A percentile compares a stretch with the other conserved stretches of the same genome.
These are phyloP conservation scores for Apiotrichum laibachii DNA, from an alignment of 1,284 basidiomycete species.

Conservation along the genomic window DNA sequence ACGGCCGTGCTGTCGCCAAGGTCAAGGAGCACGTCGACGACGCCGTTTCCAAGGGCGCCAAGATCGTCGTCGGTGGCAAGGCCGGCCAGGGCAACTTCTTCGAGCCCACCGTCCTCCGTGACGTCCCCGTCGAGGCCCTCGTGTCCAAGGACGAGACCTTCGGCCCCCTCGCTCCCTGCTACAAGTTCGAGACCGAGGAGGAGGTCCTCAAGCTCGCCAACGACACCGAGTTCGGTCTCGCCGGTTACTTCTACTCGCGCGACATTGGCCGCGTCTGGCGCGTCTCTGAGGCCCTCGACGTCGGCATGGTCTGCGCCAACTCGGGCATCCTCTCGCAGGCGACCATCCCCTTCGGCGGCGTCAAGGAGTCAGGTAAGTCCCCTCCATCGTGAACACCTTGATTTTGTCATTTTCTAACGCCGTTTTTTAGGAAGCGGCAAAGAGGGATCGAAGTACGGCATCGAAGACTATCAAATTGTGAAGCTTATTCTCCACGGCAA, in stretches of 20 bases:
- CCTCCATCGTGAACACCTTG: too few species aligned
- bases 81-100: constrained; percentile 64
- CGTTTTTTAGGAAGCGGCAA: constrained; percentile 56
- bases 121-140: constrained; percentile 66
- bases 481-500: constrained; percentile 20
- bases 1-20: constrained; percentile 76
- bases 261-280: constrained; percentile 85
- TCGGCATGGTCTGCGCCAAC: constrained; percentile 79
- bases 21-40: constrained; percentile 80
- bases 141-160: constrained; percentile 78
- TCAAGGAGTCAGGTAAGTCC: constrained; percentile 45
- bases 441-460: constrained; percentile 50
- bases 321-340: constrained; percentile 76
- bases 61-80: constrained; percentile 80
- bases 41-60: constrained; percentile 75
- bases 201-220: constrained; percentile 84
- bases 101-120: constrained; percentile 77
- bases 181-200: constrained; percentile 84
- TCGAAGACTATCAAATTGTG: constrained; percentile 45
- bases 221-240: constrained; percentile 74
- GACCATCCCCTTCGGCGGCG: constrained; percentile 82
- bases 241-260: constrained; percentile 85
- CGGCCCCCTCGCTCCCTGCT: constrained; percentile 61
- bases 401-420: too few species aligned
- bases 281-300: constrained; percentile 85